phyloP scores from a whole-genome alignment of 495 filamentous ascomycete genomes.

The Sphaerosporella brunnea region DNA sequence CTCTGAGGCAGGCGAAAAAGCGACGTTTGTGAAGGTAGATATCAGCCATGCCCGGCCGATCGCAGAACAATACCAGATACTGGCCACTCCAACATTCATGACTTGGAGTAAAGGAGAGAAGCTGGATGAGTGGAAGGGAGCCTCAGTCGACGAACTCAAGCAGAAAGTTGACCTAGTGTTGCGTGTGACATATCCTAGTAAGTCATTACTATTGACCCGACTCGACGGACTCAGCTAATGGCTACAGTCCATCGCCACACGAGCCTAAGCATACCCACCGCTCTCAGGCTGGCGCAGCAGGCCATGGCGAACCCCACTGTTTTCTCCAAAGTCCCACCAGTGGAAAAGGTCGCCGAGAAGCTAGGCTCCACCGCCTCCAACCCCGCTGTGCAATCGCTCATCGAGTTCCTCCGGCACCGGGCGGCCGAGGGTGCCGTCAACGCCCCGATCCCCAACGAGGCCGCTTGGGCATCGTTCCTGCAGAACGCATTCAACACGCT shows the following conservation, averaged over 20 bases:
- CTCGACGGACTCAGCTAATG: conserved; percentile 1
- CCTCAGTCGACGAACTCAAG: conserved; percentile 46
- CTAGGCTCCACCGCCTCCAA: conserved; percentile 39
- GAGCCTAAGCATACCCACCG: conserved; percentile 46
- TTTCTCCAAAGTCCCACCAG: conserved; percentile 64
- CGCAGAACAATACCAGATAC: conserved; percentile 45
- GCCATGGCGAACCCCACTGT: conserved; percentile 45
- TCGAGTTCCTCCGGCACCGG: conserved; percentile 45
- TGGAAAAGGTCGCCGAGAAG: conserved; percentile 69
- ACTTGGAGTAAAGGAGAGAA: conserved; percentile 64
- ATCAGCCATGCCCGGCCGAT: conserved; percentile 49
- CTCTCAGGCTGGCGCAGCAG: conserved; percentile 32
- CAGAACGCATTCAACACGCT: conserved; percentile 33
- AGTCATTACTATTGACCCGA: not conserved
- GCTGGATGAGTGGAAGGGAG: conserved; percentile 64
- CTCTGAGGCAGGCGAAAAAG: conserved; percentile 48
- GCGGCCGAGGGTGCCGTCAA: conserved; percentile 37
- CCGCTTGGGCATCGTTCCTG: conserved; percentile 37
- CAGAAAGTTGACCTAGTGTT: conserved; percentile 57
- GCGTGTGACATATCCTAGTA: conserved; percentile 51
- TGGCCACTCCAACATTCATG: conserved; percentile 77
- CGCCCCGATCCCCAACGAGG: conserved; percentile 43
- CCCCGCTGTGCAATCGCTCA: conserved; percentile 38
- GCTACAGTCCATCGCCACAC: conserved; percentile 48
- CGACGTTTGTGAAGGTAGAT: conserved; percentile 70